These are phyloP conservation scores for Trametes gibbosa DNA, from an alignment of 768 basidiomycete species.

Conservation along the genomic window DNA sequence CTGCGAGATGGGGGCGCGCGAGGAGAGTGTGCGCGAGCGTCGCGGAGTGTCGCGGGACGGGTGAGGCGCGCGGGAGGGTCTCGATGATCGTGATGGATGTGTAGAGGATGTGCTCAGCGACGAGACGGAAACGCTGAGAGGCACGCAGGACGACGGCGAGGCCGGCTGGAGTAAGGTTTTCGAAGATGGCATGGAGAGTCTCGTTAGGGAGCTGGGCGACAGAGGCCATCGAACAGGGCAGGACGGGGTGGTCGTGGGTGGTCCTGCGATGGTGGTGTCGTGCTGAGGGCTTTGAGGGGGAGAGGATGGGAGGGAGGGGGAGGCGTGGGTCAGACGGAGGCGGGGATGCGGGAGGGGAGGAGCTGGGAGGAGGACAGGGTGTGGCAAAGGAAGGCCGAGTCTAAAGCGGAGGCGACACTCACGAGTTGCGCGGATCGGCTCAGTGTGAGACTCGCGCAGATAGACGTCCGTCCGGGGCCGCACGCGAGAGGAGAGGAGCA, in stretches of 20 bases:
- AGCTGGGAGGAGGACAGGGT: neutral
- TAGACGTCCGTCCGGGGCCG: neutral
- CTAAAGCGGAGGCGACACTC: constrained; percentile 6
- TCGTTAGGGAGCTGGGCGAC: constrained; percentile 48
- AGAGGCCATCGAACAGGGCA: constrained; percentile 8
- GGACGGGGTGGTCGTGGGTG: neutral
- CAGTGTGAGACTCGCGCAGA: neutral
- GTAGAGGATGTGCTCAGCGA: constrained; percentile 61
- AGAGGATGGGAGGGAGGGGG: neutral
- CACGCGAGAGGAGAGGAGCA: neutral
- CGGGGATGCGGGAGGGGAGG: neutral
- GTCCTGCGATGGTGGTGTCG: neutral
- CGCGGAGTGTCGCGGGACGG: constrained; percentile 39
- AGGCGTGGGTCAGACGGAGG: neutral
- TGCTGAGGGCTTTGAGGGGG: neutral
- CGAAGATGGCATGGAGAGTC: constrained; percentile 49
- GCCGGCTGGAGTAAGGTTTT: constrained; percentile 26
- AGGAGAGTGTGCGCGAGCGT: constrained; percentile 54
- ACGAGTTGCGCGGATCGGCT: constrained; percentile 1
- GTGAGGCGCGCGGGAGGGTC: constrained; percentile 39
- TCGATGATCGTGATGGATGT: constrained; percentile 50
- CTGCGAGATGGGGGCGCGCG: constrained; percentile 43
- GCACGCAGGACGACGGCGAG: constrained; percentile 44
- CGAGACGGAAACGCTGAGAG: constrained; percentile 41
- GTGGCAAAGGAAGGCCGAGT: constrained; percentile 4